Evolutionary conservation across 148 eudicot species (phyloP), one percentile per base, ranked within the genome.

Genomic region (Salicornia ramosissima): DNA sequence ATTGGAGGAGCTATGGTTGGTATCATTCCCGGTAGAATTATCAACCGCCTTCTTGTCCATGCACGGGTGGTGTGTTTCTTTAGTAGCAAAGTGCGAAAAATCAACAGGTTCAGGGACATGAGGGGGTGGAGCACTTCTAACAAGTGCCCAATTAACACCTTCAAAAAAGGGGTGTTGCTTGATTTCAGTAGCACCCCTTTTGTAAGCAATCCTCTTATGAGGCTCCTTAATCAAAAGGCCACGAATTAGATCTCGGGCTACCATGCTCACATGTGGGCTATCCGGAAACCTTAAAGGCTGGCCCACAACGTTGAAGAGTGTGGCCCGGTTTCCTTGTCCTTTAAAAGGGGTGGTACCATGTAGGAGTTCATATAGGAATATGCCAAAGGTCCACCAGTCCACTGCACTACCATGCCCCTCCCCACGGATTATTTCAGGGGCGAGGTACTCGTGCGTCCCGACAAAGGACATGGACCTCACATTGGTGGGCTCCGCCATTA

Each of bases 361-460:
- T 39, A 91, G 74, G n/a, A 91, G 84, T 78, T 91, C 97, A 30
- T 88, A 91, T 10, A 91, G 74, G 77, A 91, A 91, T 4, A 91
- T 83, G 0, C 97, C 97, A 40, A 91, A 88, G 0, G 97, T 91
- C 97, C 97, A 91, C 97, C 97, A 91, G 74, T 91, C 97, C 22
- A 91, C 97, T 2, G 97, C 97, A 65, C 97, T 91, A 7, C 97
- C 97, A 59, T 91, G 97, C 25, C 97, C 97, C 74, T 91, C 97
- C 0, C 97, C 97, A 0, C 97, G 88, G 28, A 91, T 87, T 49
- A 91, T 91, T 79, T 91, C 97, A 0, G 97, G 97, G 46, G 97
- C 97, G 2, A 91, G 81, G 71, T 91, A 91, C 70, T 91, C 97
- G 31, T 91, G 97, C 22, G 97, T 91, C 33, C 97, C 97, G 0